phyloP scores from a whole-genome alignment of 495 filamentous ascomycete species.

The Aspergillus carlsbadensis region DNA sequence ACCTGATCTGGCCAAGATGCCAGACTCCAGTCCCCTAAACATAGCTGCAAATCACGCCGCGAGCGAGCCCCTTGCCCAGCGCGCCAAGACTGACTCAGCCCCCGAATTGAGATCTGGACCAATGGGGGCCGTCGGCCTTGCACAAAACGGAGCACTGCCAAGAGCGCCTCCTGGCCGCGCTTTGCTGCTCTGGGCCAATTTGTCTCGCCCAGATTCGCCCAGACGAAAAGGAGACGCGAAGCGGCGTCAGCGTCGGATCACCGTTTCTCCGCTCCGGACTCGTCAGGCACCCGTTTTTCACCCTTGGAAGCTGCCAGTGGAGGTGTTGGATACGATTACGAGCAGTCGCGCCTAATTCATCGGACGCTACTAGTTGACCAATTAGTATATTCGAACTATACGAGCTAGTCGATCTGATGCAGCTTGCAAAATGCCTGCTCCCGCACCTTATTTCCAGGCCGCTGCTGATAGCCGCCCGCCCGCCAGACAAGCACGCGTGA shows the following conservation, averaged over 20 bases:
- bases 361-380: no score
- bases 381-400: no score
- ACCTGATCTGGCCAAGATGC: conserved; percentile 11
- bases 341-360: no score
- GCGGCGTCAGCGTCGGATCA: not conserved
- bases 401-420: no score
- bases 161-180: not conserved
- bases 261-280: not conserved
- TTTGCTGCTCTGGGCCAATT: not conserved
- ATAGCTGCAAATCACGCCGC: conserved; percentile 17
- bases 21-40: conserved; percentile 12
- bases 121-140: not conserved
- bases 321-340: no score
- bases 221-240: not conserved
- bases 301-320: not conserved
- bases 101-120: not conserved
- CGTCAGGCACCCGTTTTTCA: not conserved
- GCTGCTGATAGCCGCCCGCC: no score
- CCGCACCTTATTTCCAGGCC: no score
- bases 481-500: no score
- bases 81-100: conserved; percentile 11
- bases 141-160: not conserved
- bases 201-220: not conserved
- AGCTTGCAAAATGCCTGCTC: no score
- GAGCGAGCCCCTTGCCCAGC: conserved; percentile 2